phyloP scores from a whole-genome alignment of 345 rosid species.

The Brassica napus region Da-Ae NC_063446.1:25151501-25152000 shows the following conservation, averaged over 20 bases:
- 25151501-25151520: conserved; percentile 87
- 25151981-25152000: neutral
- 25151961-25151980: neutral
- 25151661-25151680: conserved; percentile 86
- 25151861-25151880: conserved; percentile 16
- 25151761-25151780: conserved; percentile 26
- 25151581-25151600: conserved; percentile 86
- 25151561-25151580: conserved; percentile 85
- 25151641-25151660: conserved; percentile 82
- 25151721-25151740: conserved; percentile 28
- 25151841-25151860: conserved; percentile 15
- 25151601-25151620: conserved; percentile 82
- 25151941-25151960: conserved; percentile 5
- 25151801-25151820: neutral
- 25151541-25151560: conserved; percentile 71
- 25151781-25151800: conserved; percentile 15
- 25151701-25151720: conserved; percentile 60
- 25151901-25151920: neutral
- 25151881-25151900: neutral
- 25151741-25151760: conserved; percentile 35
- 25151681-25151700: conserved; percentile 79
- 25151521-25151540: conserved; percentile 84
- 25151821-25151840: neutral
- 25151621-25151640: conserved; percentile 82
- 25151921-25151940: neutral